Base-by-base conservation (phyloP, 2,329 filamentous ascomycete species). In the Sclerotiophoma versabilis region DNA sequence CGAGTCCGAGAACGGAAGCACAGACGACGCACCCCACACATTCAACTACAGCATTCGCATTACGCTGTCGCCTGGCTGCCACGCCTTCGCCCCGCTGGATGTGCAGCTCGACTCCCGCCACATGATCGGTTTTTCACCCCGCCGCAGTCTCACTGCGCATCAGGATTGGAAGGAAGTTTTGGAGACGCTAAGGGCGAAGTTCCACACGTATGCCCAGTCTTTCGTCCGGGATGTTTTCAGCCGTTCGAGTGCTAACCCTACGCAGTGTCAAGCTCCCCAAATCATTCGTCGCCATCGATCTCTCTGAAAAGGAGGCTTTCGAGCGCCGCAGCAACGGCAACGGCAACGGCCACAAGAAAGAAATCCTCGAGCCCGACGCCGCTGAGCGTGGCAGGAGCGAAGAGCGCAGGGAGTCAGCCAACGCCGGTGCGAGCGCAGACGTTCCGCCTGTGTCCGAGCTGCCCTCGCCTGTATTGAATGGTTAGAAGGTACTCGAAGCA, bases 41-140 rank as follows among this genome's bases (percentile, higher is more conserved):
- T 97, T 93, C 76, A 91, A 92, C 49, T 99, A 99, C 77, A 95
- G 89, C 69, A 99, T 99, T 73, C 89, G 93, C 55, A 97, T 99
- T 73, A 95, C 91, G 23, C 92, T 99, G 69, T 95, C 90, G 62
- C 95, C 96, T 2, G 95, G 95, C 10, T 98, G 93, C 70, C 95
- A 99, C 76, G 93, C 96, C 11, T 96, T 93, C 73, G 95, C 98
- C 75, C 95, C 95, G 5, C 83, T 99, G 23, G 93, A 99, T 72
- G 93, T 99, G 62, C 92, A 96, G 79, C 86, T 99, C 23, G 95
- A 99, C 75, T 95, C 91, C 66, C 91, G 95, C 67, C 95, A 99
- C 75, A 96, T 92, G 75, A 99, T 99, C 67, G 93, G 93, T 33
- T 96, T 91, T 72, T 92, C 93, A 6, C 92, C 92, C n/a, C 83